Evolutionary conservation across 2,329 filamentous ascomycete species (phyloP), one percentile per base, ranked within the genome.

Genomic region (Fusarium virguliforme): DNA sequence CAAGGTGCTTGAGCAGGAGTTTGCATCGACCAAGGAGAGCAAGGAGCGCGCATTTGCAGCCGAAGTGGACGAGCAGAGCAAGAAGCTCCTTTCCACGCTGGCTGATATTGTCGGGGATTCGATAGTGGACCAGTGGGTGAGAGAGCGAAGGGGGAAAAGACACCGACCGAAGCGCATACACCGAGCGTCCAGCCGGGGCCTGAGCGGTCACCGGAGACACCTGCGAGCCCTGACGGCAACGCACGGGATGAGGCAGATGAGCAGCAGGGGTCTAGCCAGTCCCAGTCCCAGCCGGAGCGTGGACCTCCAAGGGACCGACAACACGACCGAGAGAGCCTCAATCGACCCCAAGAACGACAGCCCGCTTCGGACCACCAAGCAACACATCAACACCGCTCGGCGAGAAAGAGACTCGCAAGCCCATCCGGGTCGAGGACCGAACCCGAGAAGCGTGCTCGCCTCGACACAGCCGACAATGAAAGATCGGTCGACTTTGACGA

Each of bases 401-500:
- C n/a, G 24, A n/a, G 9, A 8, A 50, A 50, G 15, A 30, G 43
- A 18, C 43, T 26, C 4, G 26, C 43, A 50, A 50, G 43, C 10
- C 43, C 26, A 1, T 50, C 26, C 2, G 43, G 26, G 1, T 18
- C 15, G 15, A 30, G 43, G 30, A 18, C 12, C 3, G 43, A 50
- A 4, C 9, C 9, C 1, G 26, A 30, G 6, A 50, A 50, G n/a
- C 43, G 43, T 2, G 5, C 43, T 12, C 43, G 43, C 26, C 15
- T 50, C 6, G 43, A 50, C 3, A 26, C 28, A 1, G 1, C 43
- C 3, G 43, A 50, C 2, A 50, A 15, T 15, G 3, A 30, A 3
- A 54, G 22, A 13, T 24, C 59, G 2, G 65, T 71, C 51, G 40
- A 56, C 0, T 71, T 71, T 13, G 37, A 59, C 0, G 7, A 73